Evolutionary conservation across 2,329 filamentous ascomycete genomes (phyloP).

Genomic region (Achaetomium macrosporum): DNA sequence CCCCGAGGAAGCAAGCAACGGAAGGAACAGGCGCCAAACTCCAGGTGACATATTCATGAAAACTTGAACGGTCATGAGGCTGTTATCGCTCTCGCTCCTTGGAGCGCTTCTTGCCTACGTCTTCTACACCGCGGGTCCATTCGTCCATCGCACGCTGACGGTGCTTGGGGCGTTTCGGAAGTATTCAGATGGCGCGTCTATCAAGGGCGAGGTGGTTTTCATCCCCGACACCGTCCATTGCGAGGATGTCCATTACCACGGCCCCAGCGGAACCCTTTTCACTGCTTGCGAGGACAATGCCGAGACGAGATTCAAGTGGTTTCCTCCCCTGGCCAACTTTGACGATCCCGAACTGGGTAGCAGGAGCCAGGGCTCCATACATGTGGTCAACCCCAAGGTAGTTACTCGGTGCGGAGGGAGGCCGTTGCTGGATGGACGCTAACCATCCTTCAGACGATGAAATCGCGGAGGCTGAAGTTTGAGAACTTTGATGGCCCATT

Average conservation of each 20-base stretch:
- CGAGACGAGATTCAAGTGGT: conserved; percentile 43
- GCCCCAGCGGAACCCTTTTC: conserved; percentile 43
- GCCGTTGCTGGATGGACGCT: no score
- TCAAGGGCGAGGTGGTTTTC: conserved; percentile 30
- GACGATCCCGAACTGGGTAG: conserved; percentile 33
- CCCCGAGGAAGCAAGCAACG: neutral
- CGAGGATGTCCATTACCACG: conserved; percentile 55
- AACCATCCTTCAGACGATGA: conserved; percentile 35
- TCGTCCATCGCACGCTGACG: conserved; percentile 9
- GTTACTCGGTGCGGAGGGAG: conserved; percentile 10
- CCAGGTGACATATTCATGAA: no score
- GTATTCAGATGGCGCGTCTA: conserved; percentile 9
- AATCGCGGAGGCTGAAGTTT: conserved; percentile 41
- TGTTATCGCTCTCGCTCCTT: conserved; percentile 14
- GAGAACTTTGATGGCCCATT: conserved; percentile 49
- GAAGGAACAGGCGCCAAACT: no score
- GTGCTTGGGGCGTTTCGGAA: conserved; percentile 20
- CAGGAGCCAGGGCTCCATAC: conserved; percentile 39
- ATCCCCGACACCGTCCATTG: conserved; percentile 51
- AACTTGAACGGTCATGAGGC: conserved; percentile 13
- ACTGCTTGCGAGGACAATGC: conserved; percentile 48
- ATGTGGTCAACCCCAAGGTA: conserved; percentile 50
- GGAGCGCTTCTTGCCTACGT: conserved; percentile 19
- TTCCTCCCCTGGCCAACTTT: conserved; percentile 42
- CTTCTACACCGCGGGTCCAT: conserved; percentile 12